Conservation (phyloP, 1,284 basidiomycete genomes). For the Ganoderma leucocontextum region DNA sequence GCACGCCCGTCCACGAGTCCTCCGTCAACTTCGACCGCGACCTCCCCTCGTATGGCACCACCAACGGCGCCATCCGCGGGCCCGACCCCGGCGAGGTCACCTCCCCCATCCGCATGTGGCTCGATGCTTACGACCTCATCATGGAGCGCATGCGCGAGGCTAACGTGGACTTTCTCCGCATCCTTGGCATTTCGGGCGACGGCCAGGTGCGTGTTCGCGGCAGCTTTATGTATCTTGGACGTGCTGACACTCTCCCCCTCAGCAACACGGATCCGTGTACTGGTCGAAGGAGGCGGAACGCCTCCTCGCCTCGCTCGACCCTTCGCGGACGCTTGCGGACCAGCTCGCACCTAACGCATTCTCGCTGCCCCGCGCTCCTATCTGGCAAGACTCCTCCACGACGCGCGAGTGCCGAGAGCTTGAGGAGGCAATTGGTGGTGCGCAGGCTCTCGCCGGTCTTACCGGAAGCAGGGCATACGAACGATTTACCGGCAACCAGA, state of each 20-base stretch:
- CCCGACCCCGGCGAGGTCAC: constrained; percentile 76
- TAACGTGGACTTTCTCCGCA: constrained; percentile 64
- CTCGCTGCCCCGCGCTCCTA: constrained; percentile 76
- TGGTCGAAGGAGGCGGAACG: constrained; percentile 72
- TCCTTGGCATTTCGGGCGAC: constrained; percentile 76
- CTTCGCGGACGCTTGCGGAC: constrained; percentile 56
- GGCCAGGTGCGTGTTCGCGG: constrained; percentile 61
- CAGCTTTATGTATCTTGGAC: not conserved
- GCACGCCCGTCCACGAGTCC: constrained; percentile 73
- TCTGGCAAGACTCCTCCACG: constrained; percentile 95
- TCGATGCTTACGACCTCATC: constrained; percentile 86
- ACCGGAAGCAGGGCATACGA: constrained; percentile 90
- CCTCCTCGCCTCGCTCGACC: constrained; percentile 64
- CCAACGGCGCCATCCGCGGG: constrained; percentile 75
- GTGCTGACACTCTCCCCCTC: not conserved
- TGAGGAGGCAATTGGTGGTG: constrained; percentile 73
- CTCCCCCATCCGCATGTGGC: constrained; percentile 85
- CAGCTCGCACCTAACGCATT: constrained; percentile 74
- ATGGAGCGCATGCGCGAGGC: constrained; percentile 72
- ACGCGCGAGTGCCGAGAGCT: constrained; percentile 76
- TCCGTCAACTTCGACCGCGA: constrained; percentile 86
- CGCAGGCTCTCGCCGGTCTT: constrained; percentile 74
- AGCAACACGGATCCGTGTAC: constrained; percentile 95
- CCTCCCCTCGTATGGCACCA: constrained; percentile 76
- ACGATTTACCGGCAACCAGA: constrained; percentile 89